These are phyloP conservation scores for Pholiota adiposa DNA, from an alignment of 1,284 basidiomycete species.

Conservation along the genomic window DNA sequence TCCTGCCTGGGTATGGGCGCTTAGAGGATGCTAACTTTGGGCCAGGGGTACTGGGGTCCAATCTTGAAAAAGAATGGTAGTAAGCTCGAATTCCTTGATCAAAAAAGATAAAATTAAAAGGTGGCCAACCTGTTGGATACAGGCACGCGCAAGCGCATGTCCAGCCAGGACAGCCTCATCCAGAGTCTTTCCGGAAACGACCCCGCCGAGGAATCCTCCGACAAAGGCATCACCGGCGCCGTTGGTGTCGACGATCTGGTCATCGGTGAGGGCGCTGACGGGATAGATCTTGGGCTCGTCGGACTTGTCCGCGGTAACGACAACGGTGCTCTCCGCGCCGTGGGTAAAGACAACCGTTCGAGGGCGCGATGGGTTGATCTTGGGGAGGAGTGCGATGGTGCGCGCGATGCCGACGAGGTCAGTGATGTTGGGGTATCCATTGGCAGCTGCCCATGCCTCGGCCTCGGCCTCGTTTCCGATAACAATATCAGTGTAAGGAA, in stretches of 20 bases:
- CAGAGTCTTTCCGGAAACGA: conserved; percentile 80
- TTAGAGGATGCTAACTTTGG: conserved; percentile 72
- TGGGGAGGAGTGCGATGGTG: conserved; percentile 71
- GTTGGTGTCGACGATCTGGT: conserved; percentile 95
- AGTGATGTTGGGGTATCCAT: conserved; percentile 57
- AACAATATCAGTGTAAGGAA: conserved; percentile 85
- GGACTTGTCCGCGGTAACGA: conserved; percentile 69
- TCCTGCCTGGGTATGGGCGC: background rate
- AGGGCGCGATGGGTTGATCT: conserved; percentile 73
- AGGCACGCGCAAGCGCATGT: conserved; percentile 90
- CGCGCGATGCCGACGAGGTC: conserved; percentile 74
- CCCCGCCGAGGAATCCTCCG: conserved; percentile 94
- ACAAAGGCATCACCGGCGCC: conserved; percentile 99
- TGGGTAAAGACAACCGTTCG: conserved; percentile 94
- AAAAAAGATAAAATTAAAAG: background rate
- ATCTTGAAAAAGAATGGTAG: conserved; percentile 46
- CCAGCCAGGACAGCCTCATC: conserved; percentile 86
- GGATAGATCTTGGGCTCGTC: conserved; percentile 59
- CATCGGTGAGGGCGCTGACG: conserved; percentile 66
- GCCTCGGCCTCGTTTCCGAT: conserved; percentile 97
- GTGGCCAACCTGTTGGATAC: conserved; percentile 79
- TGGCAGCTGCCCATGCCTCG: conserved; percentile 81
- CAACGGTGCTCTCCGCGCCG: conserved; percentile 81
- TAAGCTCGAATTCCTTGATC: background rate
- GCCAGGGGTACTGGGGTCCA: conserved; percentile 80